Percentiles rank a stretch among this genome's conserved stretches.
Evolutionary conservation across 2,329 filamentous ascomycete species (phyloP).

Genomic region (Lomentospora prolificans): DNA sequence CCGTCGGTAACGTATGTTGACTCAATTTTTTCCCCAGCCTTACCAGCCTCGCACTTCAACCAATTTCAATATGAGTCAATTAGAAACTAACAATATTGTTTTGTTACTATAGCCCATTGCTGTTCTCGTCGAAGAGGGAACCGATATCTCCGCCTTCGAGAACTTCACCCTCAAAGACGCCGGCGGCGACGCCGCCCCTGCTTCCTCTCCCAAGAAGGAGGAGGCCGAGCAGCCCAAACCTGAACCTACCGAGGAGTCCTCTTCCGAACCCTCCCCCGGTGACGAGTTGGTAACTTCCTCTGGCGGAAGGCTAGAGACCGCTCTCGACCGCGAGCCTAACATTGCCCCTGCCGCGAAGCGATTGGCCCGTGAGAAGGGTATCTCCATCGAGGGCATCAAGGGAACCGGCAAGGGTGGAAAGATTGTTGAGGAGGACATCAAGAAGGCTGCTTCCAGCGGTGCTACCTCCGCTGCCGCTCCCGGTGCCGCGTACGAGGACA

Average conservation of each 20-base stretch:
- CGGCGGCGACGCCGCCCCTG: constrained; percentile 63
- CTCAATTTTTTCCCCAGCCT: not conserved
- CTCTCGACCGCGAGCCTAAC: constrained; percentile 72
- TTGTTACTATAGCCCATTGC: constrained; percentile 68
- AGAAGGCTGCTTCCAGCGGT: constrained; percentile 63
- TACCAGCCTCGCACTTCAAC: not conserved
- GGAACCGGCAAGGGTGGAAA: constrained; percentile 77
- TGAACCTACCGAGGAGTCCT: constrained; percentile 25
- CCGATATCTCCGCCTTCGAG: constrained; percentile 80
- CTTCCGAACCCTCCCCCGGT: constrained; percentile 50
- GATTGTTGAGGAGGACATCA: constrained; percentile 86
- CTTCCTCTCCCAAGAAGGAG: constrained; percentile 56
- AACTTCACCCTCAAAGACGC: constrained; percentile 83
- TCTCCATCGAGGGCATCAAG: constrained; percentile 70
- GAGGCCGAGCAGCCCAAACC: constrained; percentile 50
- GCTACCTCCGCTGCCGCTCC: constrained; percentile 41
- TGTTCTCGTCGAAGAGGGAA: constrained; percentile 83
- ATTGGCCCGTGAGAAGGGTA: constrained; percentile 74
- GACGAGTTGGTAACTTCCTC: constrained; percentile 40
- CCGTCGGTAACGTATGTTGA: constrained; percentile 81
- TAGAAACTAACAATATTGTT: constrained; percentile 11
- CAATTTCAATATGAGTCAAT: not conserved
- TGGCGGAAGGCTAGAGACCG: constrained; percentile 69
- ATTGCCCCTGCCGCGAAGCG: constrained; percentile 66
- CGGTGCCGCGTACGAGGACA: constrained; percentile 69